Evolutionary conservation across 345 rosid genomes (phyloP).

Genomic region (Mangifera indica): DNA sequence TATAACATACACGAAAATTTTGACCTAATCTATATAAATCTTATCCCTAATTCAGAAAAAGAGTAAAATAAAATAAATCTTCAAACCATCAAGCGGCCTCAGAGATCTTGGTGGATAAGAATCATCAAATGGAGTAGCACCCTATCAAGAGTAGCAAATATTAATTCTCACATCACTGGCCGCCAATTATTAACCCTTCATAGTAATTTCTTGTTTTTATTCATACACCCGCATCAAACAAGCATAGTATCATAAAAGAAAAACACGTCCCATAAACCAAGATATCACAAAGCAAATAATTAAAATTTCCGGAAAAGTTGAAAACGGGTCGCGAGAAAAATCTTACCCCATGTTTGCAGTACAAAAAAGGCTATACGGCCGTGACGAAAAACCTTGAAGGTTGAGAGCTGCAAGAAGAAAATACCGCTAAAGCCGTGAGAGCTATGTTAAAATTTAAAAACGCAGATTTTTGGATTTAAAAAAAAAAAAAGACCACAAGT

Average conservation of each 20-base stretch:
- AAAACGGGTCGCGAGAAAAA: background rate
- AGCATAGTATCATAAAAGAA: background rate
- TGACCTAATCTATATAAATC: background rate
- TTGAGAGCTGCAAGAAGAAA: background rate
- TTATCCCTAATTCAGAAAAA: background rate
- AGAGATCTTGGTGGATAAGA: conserved; percentile 8
- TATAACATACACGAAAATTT: background rate
- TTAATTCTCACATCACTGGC: conserved; percentile 15
- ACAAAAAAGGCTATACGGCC: background rate
- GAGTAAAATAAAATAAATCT: background rate
- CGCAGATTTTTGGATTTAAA: conserved; percentile 15
- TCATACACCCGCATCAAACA: background rate
- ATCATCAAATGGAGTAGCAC: conserved; percentile 4
- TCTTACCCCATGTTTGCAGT: conserved; percentile 22
- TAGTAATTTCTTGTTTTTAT: background rate
- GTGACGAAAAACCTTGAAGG: background rate
- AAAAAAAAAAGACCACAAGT: background rate
- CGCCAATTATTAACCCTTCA: background rate
- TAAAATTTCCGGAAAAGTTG: background rate
- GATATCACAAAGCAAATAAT: background rate
- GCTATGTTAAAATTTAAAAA: background rate
- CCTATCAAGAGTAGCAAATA: conserved; percentile 22
- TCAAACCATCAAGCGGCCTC: background rate
- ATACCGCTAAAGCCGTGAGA: background rate
- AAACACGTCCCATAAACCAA: background rate